Evolutionary conservation across 2,329 filamentous ascomycete genomes (phyloP), one percentile per base, ranked within the genome.

Genomic region (Calonectria pseudoreteaudii): DNA sequence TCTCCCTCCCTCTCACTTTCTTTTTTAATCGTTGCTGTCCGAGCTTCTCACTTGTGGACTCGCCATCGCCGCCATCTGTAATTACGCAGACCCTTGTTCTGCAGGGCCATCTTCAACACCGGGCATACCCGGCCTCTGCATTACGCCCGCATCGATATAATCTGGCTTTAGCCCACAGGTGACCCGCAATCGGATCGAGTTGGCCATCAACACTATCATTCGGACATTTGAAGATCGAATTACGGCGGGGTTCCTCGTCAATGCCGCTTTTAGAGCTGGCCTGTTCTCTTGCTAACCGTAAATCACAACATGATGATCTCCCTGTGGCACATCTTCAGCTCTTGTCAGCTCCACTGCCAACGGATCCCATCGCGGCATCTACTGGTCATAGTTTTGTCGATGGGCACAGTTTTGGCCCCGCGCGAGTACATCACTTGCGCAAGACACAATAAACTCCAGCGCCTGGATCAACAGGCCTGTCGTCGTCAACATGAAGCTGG

Each of bases 201-300:
- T 34, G 26, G 5, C 60, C 41, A 26, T 65, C 38, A n/a, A 31
- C 38, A 65, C 38, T 11, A n/a, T 47, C 41, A 9, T 34, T 49
- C 60, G 60, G 60, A 49, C 20, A 65, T 49, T 65, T 65, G 38
- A n/a, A 65, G 41, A 65, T 49, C 41, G 38, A 44, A 31, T 65
- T 34, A 23, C 28, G 60, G 26, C 26, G 28, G 28, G 41, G 60
- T 23, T 8, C 28, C 44, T 49, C 41, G 41, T 41, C 34, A 62
- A 65, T 65, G 28, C 60, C 41, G 26, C 20, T 34, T 62, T 65
- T 49, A 44, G 26, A 65, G 38, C 28, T 49, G 41, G 60, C 38
- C 41, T 31, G 38, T 34, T 31, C 38, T n/a, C 41, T 47, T 64
- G 9, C 23, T 47, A 47, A 38, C 30, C 28, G 20, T 41, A 44